phyloP scores from a whole-genome alignment of 306 rosid genomes.

The Begonia fuchsioides region DNA sequence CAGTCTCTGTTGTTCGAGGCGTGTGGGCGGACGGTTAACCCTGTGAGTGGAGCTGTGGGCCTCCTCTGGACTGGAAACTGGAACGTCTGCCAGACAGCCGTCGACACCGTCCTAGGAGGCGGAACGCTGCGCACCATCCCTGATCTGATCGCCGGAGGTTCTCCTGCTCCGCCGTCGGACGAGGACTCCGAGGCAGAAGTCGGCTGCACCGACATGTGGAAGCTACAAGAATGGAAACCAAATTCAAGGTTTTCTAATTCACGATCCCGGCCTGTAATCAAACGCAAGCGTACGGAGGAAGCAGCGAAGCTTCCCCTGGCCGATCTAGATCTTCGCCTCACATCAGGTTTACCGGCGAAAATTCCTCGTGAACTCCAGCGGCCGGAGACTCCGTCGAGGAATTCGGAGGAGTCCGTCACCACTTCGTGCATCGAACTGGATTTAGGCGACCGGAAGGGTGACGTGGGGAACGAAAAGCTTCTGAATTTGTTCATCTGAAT shows the following conservation, averaged over 20 bases:
- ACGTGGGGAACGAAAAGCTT: conserved; percentile 37
- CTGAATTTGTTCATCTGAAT: conserved; percentile 56
- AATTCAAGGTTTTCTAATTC: conserved; percentile 26
- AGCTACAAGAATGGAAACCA: conserved; percentile 28
- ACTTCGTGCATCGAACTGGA: conserved; percentile 56
- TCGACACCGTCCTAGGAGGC: conserved; percentile 72
- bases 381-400: conserved; percentile 71
- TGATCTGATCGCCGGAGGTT: conserved; percentile 23
- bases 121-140: conserved; percentile 52
- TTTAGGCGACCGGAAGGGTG: conserved; percentile 18
- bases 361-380: conserved; percentile 33
- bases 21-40: conserved; percentile 75
- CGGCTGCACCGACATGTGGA: conserved; percentile 36
- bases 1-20: conserved; percentile 77
- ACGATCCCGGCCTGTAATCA: conserved; percentile 30
- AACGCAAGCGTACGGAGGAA: conserved; percentile 43
- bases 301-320: conserved; percentile 17
- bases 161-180: conserved; percentile 26
- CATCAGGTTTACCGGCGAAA: conserved; percentile 31
- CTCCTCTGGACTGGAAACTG: conserved; percentile 82
- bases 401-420: conserved; percentile 76
- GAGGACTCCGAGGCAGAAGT: conserved; percentile 59
- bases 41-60: conserved; percentile 78
- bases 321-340: conserved; percentile 67
- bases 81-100: conserved; percentile 85